Evolutionary conservation across 306 rosid species (phyloP).

Genomic region (Betula pendula): DNA sequence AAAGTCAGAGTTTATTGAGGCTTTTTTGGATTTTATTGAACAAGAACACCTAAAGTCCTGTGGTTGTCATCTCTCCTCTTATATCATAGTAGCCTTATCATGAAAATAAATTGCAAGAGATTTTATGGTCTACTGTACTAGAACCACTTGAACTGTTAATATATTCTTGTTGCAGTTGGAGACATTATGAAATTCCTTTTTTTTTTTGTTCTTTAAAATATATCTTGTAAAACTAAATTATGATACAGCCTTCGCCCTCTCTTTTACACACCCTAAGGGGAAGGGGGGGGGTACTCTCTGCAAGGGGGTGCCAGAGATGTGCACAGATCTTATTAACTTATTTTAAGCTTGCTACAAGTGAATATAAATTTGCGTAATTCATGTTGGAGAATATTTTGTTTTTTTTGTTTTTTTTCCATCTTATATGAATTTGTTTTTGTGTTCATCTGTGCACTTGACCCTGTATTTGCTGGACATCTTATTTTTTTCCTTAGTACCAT

Average conservation of each 20-base stretch:
- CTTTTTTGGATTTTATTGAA: not conserved
- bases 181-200: not conserved
- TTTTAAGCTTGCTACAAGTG: not conserved
- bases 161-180: no score
- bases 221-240: not conserved
- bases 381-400: no score
- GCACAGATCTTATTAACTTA: not conserved
- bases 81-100: not conserved
- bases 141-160: no score
- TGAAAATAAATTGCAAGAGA: not conserved
- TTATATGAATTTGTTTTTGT: no score
- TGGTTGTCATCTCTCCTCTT: not conserved
- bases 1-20: not conserved
- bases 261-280: not conserved
- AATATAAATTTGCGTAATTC: no score
- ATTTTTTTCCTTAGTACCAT: not conserved
- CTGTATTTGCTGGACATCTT: not conserved
- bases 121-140: no score
- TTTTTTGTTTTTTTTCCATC: no score
- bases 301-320: not conserved
- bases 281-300: no score
- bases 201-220: not conserved
- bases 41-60: not conserved
- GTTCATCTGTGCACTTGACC: not conserved
- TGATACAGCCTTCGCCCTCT: not conserved